Evolutionary conservation across 2,329 filamentous ascomycete species (phyloP).

Genomic region (Didymellaceae sp.): DNA sequence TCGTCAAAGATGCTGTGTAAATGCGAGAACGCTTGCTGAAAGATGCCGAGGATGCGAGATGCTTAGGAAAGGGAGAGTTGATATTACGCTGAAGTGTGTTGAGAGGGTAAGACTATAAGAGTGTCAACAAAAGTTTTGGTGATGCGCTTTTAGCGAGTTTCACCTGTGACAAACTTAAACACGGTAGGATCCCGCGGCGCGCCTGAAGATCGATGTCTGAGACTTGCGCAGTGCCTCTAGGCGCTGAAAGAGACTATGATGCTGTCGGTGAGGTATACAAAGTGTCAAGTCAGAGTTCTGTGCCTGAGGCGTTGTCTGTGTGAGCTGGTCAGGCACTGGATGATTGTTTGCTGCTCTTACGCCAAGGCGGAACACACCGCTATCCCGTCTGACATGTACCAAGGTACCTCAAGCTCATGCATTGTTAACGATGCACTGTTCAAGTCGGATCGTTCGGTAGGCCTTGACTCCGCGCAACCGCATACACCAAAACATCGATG

Average conservation of each 20-base stretch:
- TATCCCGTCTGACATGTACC: not conserved
- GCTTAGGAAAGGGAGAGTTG: no score
- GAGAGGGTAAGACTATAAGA: not conserved
- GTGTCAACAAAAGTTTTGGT: constrained; percentile 11
- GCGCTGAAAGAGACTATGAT: not conserved
- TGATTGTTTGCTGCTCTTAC: constrained; percentile 4
- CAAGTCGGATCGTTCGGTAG: no score
- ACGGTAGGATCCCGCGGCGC: constrained; percentile 14
- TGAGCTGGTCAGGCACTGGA: not conserved
- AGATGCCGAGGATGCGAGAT: not conserved
- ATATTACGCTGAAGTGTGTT: not conserved
- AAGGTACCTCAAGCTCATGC: not conserved
- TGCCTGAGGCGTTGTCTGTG: constrained; percentile 7
- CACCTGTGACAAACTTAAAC: constrained; percentile 10
- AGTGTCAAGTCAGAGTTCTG: not conserved
- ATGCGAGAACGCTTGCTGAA: not conserved
- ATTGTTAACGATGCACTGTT: no score
- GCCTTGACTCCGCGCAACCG: not conserved
- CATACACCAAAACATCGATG: not conserved
- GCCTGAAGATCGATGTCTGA: constrained; percentile 13
- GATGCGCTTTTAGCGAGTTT: constrained; percentile 19
- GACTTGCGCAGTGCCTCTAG: constrained; percentile 4
- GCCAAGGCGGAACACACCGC: constrained; percentile 13
- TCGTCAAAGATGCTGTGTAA: not conserved
- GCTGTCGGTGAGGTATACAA: not conserved